phyloP scores from a whole-genome alignment of 1,284 basidiomycete species.

The Heterobasidion parviporum region DNA sequence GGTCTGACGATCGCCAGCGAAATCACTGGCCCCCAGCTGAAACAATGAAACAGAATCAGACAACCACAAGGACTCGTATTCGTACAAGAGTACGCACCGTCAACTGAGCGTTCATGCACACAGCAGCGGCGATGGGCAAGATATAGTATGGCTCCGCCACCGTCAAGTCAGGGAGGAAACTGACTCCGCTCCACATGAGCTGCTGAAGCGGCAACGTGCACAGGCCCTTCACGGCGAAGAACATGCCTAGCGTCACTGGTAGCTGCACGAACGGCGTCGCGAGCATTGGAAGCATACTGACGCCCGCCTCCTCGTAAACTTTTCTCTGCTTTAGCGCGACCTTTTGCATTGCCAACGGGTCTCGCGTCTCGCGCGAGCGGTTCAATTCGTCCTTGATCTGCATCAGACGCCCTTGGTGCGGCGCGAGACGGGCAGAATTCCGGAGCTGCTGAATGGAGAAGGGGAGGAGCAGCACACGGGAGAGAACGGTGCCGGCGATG shows the following conservation, averaged over 20 bases:
- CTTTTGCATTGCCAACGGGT: conserved; percentile 47
- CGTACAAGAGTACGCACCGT: conserved; percentile 37
- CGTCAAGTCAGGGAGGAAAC: conserved; percentile 75
- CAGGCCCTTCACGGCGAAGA: conserved; percentile 76
- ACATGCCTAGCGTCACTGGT: conserved; percentile 78
- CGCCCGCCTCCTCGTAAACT: conserved; percentile 65
- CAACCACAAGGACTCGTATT: neutral
- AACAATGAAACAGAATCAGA: neutral
- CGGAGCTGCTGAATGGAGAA: conserved; percentile 59
- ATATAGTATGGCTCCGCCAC: conserved; percentile 72
- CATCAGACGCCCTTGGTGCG: conserved; percentile 34
- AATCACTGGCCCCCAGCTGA: conserved; percentile 30
- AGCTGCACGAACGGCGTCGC: conserved; percentile 65
- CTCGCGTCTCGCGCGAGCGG: conserved; percentile 28
- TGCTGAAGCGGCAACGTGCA: conserved; percentile 66
- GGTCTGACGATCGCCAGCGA: conserved; percentile 38
- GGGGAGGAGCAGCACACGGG: conserved; percentile 67
- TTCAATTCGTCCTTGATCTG: conserved; percentile 27
- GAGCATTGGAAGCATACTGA: conserved; percentile 53
- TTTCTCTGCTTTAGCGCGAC: conserved; percentile 49
- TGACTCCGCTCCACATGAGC: conserved; percentile 72
- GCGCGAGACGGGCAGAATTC: conserved; percentile 65
- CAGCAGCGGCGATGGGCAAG: conserved; percentile 61
- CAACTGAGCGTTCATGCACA: conserved; percentile 67
- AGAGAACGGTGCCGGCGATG: conserved; percentile 58